A percentile compares a stretch with the other conserved stretches of the same genome.
These are phyloP conservation scores for Phycomyces nitens DNA, from an alignment of 192 early-diverging fungal genomes.

Conservation along the genomic window DNA sequence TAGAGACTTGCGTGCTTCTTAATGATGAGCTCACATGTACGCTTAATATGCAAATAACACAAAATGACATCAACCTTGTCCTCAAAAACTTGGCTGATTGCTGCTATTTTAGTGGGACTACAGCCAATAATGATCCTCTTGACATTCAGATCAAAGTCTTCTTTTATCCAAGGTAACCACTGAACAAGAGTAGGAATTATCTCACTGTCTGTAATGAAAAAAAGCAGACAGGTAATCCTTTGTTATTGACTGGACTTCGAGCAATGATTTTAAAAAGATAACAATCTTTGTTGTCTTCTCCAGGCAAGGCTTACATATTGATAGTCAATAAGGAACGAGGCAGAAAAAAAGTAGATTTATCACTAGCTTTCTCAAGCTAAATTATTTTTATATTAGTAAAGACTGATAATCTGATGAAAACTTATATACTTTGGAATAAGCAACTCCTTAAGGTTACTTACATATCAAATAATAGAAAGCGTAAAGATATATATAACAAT, in stretches of 20 bases:
- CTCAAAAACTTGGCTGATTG: background rate
- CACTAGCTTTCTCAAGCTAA: too few relatives aligned
- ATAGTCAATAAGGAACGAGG: too few relatives aligned
- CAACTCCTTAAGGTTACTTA: too few relatives aligned
- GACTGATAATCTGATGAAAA: too few relatives aligned
- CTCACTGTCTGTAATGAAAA: background rate
- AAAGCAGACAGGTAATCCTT: conserved; percentile 7
- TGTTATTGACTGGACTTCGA: background rate
- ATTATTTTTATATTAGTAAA: too few relatives aligned
- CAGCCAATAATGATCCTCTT: conserved; percentile 4
- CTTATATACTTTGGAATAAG: too few relatives aligned
- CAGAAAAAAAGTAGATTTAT: too few relatives aligned
- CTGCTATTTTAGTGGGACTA: background rate
- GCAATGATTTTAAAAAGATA: conserved; percentile 3
- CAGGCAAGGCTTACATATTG: too few relatives aligned
- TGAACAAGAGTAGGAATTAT: background rate
- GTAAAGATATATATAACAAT: too few relatives aligned
- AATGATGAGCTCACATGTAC: background rate
- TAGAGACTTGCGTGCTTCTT: background rate
- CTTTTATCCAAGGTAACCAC: background rate
- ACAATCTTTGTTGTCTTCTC: too few relatives aligned
- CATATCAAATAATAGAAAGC: too few relatives aligned
- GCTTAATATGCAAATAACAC: conserved; percentile 9
- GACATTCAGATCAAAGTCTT: background rate
- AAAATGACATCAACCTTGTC: background rate